phyloP scores from a whole-genome alignment of 1,139 yeast genomes.

The Debaryomyces singareniensis region DNA sequence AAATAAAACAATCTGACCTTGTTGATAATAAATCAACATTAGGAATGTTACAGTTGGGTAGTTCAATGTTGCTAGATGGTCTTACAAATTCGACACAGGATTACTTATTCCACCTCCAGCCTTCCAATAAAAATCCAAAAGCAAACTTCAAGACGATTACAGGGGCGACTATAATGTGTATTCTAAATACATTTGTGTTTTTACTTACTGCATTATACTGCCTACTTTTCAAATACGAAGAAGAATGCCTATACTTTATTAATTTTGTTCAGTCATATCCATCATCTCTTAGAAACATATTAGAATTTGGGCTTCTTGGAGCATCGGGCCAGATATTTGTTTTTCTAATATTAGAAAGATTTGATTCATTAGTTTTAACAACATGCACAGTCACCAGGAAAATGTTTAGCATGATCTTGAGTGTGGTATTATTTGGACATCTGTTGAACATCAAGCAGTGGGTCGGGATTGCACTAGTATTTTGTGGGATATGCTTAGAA shows the following conservation, averaged over 20 bases:
- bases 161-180: slow-evolving; percentile 86
- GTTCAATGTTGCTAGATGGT: slow-evolving; percentile 79
- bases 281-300: slow-evolving; percentile 49
- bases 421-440: slow-evolving; percentile 84
- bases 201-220: slow-evolving; percentile 35
- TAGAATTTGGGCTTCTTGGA: slow-evolving; percentile 71
- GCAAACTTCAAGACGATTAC: slow-evolving; percentile 13
- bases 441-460: slow-evolving; percentile 58
- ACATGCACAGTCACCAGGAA: slow-evolving; percentile 95
- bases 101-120: slow-evolving; percentile 51
- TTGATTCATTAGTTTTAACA: slow-evolving; percentile 77
- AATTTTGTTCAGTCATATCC: slow-evolving; percentile 38
- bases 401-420: slow-evolving; percentile 88
- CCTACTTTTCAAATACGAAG: slow-evolving; percentile 30
- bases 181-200: slow-evolving; percentile 58
- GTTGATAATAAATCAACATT: slow-evolving; percentile 38
- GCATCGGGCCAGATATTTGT: slow-evolving; percentile 91
- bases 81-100: slow-evolving; percentile 92
- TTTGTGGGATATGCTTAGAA: slow-evolving; percentile 53
- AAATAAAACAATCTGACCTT: slow-evolving; percentile 12
- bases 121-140: slow-evolving; percentile 5
- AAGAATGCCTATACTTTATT: slow-evolving; percentile 44
- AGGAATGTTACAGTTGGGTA: slow-evolving; percentile 56
- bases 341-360: slow-evolving; percentile 73
- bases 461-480: slow-evolving; percentile 73